Conservation (phyloP, 208 protist species). For the Vickermania ingenoplastis region DNA sequence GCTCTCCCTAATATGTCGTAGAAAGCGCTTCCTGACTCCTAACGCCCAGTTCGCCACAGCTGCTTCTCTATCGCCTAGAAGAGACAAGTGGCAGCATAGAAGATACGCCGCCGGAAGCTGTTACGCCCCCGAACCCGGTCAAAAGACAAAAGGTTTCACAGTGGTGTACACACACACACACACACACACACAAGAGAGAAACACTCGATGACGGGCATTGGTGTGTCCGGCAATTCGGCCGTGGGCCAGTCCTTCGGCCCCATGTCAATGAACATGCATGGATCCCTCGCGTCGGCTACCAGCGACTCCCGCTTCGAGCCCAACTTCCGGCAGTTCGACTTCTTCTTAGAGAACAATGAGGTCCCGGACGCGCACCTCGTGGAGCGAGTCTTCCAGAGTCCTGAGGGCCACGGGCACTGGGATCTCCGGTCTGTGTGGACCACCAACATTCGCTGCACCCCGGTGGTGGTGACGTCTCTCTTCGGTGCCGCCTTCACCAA, state of each 20-base stretch:
- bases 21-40: too few relatives aligned
- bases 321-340: slow-evolving; percentile 86
- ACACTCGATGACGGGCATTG: slow-evolving; percentile 6
- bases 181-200: too few relatives aligned
- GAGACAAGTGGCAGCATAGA: neutral
- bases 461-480: slow-evolving; percentile 60
- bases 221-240: slow-evolving; percentile 25
- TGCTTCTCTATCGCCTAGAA: too few relatives aligned
- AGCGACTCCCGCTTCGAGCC: slow-evolving; percentile 68
- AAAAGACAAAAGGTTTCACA: neutral
- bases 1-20: too few relatives aligned
- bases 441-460: slow-evolving; percentile 66
- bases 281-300: slow-evolving; percentile 56
- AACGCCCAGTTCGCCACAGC: too few relatives aligned
- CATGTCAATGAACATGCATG: slow-evolving; percentile 70
- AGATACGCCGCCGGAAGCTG: neutral
- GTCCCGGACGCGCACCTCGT: slow-evolving; percentile 49
- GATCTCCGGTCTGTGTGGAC: slow-evolving; percentile 45
- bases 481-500: slow-evolving; percentile 64
- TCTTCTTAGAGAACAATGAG: slow-evolving; percentile 67
- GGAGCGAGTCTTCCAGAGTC: slow-evolving; percentile 65
- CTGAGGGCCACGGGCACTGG: slow-evolving; percentile 69
- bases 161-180: neutral
- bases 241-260: slow-evolving; percentile 25
- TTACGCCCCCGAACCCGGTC: neutral